These are phyloP conservation scores for Neonothopanus nambi DNA, from an alignment of 1,284 basidiomycete species.

Conservation along the genomic window DNA sequence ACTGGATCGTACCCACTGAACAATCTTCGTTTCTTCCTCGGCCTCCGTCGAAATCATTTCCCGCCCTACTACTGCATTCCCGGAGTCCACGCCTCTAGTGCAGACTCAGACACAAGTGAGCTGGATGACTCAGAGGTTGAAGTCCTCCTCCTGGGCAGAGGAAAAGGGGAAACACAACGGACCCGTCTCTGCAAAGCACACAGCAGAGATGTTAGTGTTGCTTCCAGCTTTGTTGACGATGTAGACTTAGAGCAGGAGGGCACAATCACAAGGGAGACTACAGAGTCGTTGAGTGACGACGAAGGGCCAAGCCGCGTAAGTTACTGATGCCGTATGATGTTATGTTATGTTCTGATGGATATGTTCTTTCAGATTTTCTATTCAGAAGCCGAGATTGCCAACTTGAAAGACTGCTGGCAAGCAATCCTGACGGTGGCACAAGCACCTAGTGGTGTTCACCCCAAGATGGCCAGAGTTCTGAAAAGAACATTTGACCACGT, in stretches of 20 bases:
- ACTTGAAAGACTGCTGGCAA: no score
- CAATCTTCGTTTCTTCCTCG: conserved; percentile 10
- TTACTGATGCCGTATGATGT: not conserved
- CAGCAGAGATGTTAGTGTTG: not conserved
- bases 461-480: conserved; percentile 14
- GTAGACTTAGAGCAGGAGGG: not conserved
- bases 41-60: no score
- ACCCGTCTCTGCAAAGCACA: not conserved
- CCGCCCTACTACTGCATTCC: conserved; percentile 16
- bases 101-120: not conserved
- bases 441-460: conserved; percentile 11
- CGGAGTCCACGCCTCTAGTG: not conserved
- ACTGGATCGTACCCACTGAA: not conserved
- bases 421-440: not conserved
- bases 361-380: not conserved
- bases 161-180: no score
- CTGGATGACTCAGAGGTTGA: no score
- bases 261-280: not conserved
- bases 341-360: not conserved
- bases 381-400: not conserved
- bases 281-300: no score
- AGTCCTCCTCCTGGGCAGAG: no score
- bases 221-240: not conserved
- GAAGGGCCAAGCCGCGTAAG: not conserved
- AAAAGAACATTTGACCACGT: no score